Conservation (phyloP, 441 rosid genomes). For the Breynia disticha region DNA sequence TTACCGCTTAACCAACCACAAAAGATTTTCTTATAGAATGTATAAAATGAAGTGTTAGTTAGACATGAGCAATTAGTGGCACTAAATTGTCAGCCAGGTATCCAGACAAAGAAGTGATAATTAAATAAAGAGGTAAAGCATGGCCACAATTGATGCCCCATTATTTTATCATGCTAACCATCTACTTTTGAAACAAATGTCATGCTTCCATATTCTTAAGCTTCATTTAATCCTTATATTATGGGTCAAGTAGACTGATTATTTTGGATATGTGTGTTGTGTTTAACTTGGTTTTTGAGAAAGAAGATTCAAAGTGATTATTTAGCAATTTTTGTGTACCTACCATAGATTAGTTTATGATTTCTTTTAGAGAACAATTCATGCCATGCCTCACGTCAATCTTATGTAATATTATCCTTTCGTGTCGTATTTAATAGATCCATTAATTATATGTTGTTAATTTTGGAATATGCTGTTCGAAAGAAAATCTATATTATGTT, state of each 20-base stretch:
- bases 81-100: too few species aligned
- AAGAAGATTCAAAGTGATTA: not conserved
- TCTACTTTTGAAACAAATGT: not conserved
- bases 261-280: not conserved
- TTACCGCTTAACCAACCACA: too few species aligned
- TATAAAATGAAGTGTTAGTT: too few species aligned
- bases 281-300: not conserved
- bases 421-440: not conserved
- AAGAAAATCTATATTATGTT: too few species aligned
- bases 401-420: not conserved
- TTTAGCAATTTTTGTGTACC: not conserved
- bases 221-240: not conserved
- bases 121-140: too few species aligned
- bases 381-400: not conserved
- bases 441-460: too few species aligned
- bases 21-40: too few species aligned
- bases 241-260: not conserved
- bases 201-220: too few species aligned
- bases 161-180: not conserved
- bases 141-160: too few species aligned
- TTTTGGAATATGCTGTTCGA: too few species aligned
- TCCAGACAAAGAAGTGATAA: too few species aligned
- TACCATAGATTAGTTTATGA: not conserved
- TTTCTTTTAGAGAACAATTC: not conserved
- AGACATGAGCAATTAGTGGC: too few species aligned